phyloP scores from a whole-genome alignment of 2,329 filamentous ascomycete genomes.

The Colletotrichum godetiae region DNA sequence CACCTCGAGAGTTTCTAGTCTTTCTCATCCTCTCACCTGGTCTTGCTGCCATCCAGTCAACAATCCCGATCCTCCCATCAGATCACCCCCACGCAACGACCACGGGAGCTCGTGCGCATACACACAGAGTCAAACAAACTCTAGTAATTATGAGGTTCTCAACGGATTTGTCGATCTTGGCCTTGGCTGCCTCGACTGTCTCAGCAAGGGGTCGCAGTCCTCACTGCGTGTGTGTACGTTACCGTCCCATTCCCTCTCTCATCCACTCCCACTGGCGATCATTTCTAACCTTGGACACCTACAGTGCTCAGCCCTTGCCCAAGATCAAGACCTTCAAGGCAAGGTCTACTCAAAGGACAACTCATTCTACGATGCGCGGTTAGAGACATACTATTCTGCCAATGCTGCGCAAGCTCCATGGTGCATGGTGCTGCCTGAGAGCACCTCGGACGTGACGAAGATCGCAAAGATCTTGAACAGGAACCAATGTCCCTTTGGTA shows the following conservation, averaged over 20 bases:
- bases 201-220: constrained; percentile 8
- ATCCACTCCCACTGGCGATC: background rate
- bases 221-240: constrained; percentile 16
- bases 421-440: constrained; percentile 37
- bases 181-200: background rate
- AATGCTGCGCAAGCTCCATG: constrained; percentile 44
- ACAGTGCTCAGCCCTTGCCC: constrained; percentile 40
- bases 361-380: constrained; percentile 38
- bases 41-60: background rate
- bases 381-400: constrained; percentile 44
- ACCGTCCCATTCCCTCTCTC: background rate
- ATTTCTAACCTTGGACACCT: constrained; percentile 21
- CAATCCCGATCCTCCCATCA: background rate
- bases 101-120: background rate
- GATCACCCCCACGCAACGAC: background rate
- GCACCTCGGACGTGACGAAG: constrained; percentile 29
- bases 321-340: constrained; percentile 37
- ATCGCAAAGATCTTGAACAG: constrained; percentile 38
- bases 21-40: background rate
- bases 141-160: constrained; percentile 13
- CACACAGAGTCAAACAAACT: background rate
- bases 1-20: background rate
- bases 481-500: constrained; percentile 42
- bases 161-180: constrained; percentile 9
- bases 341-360: constrained; percentile 39